Base-by-base conservation (phyloP, 2,329 filamentous ascomycete species). In the Teratosphaeriaceae sp. region DNA sequence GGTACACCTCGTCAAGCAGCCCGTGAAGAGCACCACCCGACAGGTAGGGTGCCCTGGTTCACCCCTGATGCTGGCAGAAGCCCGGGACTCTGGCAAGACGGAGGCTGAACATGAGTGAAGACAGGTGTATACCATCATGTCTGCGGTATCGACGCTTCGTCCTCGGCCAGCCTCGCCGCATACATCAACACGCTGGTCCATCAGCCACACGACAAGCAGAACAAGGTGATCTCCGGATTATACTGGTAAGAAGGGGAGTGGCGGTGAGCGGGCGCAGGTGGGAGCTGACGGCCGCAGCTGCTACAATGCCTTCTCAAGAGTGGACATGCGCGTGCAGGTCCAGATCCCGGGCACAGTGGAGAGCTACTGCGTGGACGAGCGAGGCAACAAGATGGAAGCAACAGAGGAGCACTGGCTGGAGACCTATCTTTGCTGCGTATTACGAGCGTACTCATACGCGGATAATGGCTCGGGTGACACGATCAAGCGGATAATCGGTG, bases 141-240 rank as follows among this genome's bases (percentile, higher is more conserved):
- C 56, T 95, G 88, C 29, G 92, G 92, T 48, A 83, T 96, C 61
- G 92, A 98, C 69, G 92, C 92, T 38, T 98, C 92, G 2, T 97
- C 92, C 5, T 97, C 92, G 8, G 92, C 92, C 46, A 97, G 90
- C 68, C 72, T 98, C 46, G 92, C 92, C 30, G 92, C 92, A 55
- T 98, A 98, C 68, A 94, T 98, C 69, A 98, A 97, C 67, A 97
- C 90, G 29, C 75, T 98, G 47, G 96, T 89, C 35, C 94, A 96
- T 68, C 84, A 84, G 51, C 85, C 90, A 42, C 80, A 84, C 51
- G 85, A 90, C 53, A 88, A 86, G 62, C 75, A 84, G 47, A 79
- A 85, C 61, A 97, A 96, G 70, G 92, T 97, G 45, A 84, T 88
- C 7, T 92, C 94, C 51, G 92, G 92, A 4, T 75, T 95, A 29